phyloP scores from a whole-genome alignment of 768 basidiomycete genomes.

The Boletellus emodensis region DNA sequence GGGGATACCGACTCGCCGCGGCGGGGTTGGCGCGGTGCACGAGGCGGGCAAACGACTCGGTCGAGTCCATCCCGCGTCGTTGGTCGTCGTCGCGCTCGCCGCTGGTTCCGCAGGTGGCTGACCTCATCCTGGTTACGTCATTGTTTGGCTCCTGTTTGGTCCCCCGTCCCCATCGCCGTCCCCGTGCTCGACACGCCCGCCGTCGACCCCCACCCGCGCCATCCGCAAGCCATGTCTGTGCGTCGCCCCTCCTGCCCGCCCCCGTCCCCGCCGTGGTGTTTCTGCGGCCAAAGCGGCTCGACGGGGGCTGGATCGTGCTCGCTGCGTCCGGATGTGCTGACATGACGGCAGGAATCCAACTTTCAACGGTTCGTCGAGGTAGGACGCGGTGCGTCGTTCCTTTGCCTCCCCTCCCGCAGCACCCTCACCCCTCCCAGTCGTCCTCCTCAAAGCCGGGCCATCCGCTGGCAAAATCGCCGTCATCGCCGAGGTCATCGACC shows the following conservation, averaged over 20 bases:
- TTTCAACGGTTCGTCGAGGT: conserved; percentile 99
- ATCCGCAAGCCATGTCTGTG: conserved; percentile 20
- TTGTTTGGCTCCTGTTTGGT: conserved; percentile 14
- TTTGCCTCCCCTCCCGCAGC: not conserved
- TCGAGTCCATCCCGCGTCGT: conserved; percentile 18
- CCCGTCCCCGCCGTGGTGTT: not conserved
- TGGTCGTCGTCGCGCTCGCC: conserved; percentile 8
- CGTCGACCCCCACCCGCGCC: not conserved
- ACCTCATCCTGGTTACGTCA: conserved; percentile 5
- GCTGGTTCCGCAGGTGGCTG: not conserved
- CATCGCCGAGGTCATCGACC: conserved; percentile 97
- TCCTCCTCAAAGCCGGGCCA: conserved; percentile 90
- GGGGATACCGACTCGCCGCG: conserved; percentile 44
- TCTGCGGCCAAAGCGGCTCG: rapidly evolving
- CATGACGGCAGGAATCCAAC: conserved; percentile 59
- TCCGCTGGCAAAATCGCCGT: conserved; percentile 86
- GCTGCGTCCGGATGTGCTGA: conserved; percentile 15
- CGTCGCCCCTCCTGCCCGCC: not conserved
- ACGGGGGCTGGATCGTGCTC: conserved; percentile 13
- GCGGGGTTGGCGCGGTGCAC: conserved; percentile 28
- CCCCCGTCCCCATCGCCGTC: not conserved
- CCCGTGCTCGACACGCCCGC: not conserved
- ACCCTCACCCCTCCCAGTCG: conserved; percentile 44
- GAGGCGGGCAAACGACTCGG: conserved; percentile 28
- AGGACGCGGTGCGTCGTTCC: conserved; percentile 64